Evolutionary conservation across 202 grass and related monocot species (phyloP).

Genomic region (Hordeum pubiflorum): DNA sequence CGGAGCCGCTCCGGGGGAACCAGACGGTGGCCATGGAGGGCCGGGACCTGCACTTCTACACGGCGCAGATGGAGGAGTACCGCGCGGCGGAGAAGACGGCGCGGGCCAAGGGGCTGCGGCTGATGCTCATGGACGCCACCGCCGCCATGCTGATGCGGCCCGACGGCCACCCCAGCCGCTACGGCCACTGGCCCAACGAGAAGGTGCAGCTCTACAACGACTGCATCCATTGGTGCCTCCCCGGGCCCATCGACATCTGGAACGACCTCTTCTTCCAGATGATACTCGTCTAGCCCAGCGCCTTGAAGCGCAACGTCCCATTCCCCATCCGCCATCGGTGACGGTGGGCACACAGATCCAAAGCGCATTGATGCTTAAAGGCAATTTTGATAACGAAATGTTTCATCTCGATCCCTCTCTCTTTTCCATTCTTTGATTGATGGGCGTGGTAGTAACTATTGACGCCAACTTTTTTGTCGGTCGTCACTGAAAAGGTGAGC

Average conservation of each 20-base stretch:
- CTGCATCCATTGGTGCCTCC: constrained; percentile 82
- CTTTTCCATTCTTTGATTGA: not conserved
- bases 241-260: constrained; percentile 65
- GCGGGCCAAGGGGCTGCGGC: not conserved
- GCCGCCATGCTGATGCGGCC: constrained; percentile 63
- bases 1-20: constrained; percentile 42
- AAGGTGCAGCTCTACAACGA: constrained; percentile 71
- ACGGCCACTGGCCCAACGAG: constrained; percentile 49
- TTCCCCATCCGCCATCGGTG: not conserved
- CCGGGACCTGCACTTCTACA: constrained; percentile 51
- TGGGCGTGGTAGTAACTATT: not conserved
- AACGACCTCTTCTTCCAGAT: constrained; percentile 72
- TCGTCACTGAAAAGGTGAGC: not conserved
- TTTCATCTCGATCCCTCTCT: too few species aligned
- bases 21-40: constrained; percentile 51
- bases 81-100: constrained; percentile 34
- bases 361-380: not conserved
- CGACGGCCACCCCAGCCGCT: constrained; percentile 65
- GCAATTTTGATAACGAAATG: not conserved
- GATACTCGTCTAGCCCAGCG: constrained; percentile 37
- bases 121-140: constrained; percentile 61
- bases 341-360: constrained; percentile 21
- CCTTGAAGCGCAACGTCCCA: too few species aligned
- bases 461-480: not conserved
- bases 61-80: constrained; percentile 72